Percentiles rank a stretch among this genome's conserved stretches.
These are phyloP conservation scores for Infundibulicybe gibba DNA, from an alignment of 768 basidiomycete genomes.

Conservation along the genomic window DNA sequence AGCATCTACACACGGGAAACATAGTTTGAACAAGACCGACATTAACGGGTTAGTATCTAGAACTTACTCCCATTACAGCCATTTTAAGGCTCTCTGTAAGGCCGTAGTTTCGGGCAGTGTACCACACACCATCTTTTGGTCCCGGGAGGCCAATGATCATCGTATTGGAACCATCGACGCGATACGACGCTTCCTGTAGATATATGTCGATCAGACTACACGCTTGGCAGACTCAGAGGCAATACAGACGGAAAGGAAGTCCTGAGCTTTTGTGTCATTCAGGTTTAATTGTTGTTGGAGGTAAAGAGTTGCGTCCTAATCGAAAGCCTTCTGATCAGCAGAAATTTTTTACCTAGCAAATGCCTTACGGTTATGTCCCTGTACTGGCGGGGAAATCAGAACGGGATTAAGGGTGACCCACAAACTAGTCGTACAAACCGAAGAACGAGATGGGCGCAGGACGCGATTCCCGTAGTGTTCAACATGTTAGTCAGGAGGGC, in stretches of 20 bases:
- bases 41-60: not conserved
- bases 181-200: slow-evolving; percentile 32
- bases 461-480: slow-evolving; percentile 29
- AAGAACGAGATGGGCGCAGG: slow-evolving; percentile 23
- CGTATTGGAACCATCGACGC: slow-evolving; percentile 34
- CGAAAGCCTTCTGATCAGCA: not conserved
- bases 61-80: slow-evolving; percentile 30
- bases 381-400: slow-evolving; percentile 24
- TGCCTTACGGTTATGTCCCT: slow-evolving; percentile 32
- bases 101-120: slow-evolving; percentile 37
- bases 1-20: slow-evolving; percentile 28
- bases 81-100: slow-evolving; percentile 36
- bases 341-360: not conserved
- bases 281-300: slow-evolving; percentile 37
- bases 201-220: not conserved
- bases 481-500: slow-evolving; percentile 31
- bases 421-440: slow-evolving; percentile 13
- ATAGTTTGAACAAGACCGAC: not conserved
- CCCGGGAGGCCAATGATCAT: slow-evolving; percentile 43
- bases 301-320: slow-evolving; percentile 40
- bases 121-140: slow-evolving; percentile 24
- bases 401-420: slow-evolving; percentile 27
- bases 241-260: slow-evolving; percentile 40
- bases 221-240: not conserved
- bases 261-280: slow-evolving; percentile 35